Conservation (phyloP, 1,284 basidiomycete genomes). For the Irpex lacteus region DNA sequence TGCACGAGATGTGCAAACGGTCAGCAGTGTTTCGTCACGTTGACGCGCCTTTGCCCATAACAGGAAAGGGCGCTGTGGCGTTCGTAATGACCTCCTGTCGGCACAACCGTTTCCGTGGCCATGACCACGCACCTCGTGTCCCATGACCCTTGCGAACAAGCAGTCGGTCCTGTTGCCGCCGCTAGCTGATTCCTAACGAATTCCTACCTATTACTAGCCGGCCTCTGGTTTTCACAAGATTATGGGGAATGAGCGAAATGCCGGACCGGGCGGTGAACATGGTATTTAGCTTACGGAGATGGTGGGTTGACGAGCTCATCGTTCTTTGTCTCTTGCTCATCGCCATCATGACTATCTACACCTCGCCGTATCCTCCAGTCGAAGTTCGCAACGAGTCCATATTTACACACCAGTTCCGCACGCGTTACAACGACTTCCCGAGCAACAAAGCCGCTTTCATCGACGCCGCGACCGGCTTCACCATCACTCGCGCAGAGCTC, state of each 20-base stretch:
- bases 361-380: slow-evolving; percentile 22
- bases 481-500: slow-evolving; percentile 54
- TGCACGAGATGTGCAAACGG: too few species aligned
- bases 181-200: background rate
- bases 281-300: background rate
- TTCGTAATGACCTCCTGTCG: too few species aligned
- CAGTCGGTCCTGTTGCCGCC: background rate
- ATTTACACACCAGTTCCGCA: slow-evolving; percentile 26
- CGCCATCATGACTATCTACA: slow-evolving; percentile 24
- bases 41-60: too few species aligned
- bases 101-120: too few species aligned
- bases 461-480: slow-evolving; percentile 58
- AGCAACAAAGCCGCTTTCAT: slow-evolving; percentile 51
- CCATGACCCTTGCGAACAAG: background rate
- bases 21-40: too few species aligned
- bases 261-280: background rate
- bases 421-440: slow-evolving; percentile 14
- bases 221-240: background rate
- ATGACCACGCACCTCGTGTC: background rate
- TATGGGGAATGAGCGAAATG: background rate
- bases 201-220: background rate
- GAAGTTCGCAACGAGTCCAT: slow-evolving; percentile 25
- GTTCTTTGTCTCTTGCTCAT: background rate
- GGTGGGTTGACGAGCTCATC: background rate
- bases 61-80: too few species aligned